Conservation (phyloP, 179 eudicot species). For the Patellifolia procumbens region DNA sequence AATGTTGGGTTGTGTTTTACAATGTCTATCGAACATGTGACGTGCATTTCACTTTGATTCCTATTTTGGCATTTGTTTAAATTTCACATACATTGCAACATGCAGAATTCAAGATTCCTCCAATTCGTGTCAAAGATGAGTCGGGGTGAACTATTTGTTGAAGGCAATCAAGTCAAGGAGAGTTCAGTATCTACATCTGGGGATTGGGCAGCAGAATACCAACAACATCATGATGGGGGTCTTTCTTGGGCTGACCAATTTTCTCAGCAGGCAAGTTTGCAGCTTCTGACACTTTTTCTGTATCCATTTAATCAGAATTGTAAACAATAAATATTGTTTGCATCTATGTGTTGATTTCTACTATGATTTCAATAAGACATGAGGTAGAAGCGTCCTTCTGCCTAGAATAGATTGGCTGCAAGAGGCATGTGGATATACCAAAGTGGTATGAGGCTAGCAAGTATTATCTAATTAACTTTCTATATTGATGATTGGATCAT, state of each 20-base stretch:
- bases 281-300: not conserved
- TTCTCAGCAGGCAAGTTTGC: slow-evolving; percentile 60
- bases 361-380: not conserved
- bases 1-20: not conserved
- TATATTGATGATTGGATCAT: too few species aligned
- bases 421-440: not conserved
- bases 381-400: not conserved
- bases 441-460: not conserved
- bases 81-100: slow-evolving; percentile 17
- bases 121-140: slow-evolving; percentile 99
- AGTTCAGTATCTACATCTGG: slow-evolving; percentile 58
- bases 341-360: not conserved
- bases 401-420: not conserved
- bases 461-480: too few species aligned
- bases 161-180: slow-evolving; percentile 85
- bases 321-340: not conserved
- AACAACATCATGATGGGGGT: slow-evolving; percentile 58
- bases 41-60: not conserved
- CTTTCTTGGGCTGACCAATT: slow-evolving; percentile 80
- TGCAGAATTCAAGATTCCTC: slow-evolving; percentile 91
- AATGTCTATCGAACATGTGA: not conserved
- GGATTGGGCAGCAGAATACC: slow-evolving; percentile 87
- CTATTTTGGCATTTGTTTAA: not conserved
- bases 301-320: too few species aligned
- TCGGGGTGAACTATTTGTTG: slow-evolving; percentile 82